These are phyloP conservation scores for Leccinum barrowsii DNA, from an alignment of 768 basidiomycete species.

Conservation along the genomic window DNA sequence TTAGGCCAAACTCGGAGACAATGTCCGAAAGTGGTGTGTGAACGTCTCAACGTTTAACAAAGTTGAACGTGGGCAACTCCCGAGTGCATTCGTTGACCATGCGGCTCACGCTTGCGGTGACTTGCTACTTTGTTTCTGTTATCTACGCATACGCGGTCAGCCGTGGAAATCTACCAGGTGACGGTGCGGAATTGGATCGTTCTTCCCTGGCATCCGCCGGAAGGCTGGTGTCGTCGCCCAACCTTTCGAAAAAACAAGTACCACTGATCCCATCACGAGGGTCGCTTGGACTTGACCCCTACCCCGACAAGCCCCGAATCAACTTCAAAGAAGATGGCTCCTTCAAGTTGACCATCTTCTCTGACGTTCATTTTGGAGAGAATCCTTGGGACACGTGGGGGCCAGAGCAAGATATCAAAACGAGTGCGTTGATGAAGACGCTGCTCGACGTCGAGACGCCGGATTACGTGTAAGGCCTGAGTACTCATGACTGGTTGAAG, in stretches of 20 bases:
- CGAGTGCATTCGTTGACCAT: not conserved
- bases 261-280: not conserved
- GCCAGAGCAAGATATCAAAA: conserved; percentile 63
- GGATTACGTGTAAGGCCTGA: conserved; percentile 57
- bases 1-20: no score
- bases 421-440: conserved; percentile 51
- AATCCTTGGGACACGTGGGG: conserved; percentile 71
- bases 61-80: no score
- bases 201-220: not conserved
- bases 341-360: conserved; percentile 72
- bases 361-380: conserved; percentile 75
- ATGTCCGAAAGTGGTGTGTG: not conserved
- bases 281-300: conserved; percentile 33
- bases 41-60: not conserved
- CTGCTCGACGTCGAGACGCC: conserved; percentile 58
- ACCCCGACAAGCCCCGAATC: conserved; percentile 46
- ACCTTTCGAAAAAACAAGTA: not conserved
- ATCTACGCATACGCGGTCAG: conserved; percentile 15
- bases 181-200: not conserved
- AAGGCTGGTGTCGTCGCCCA: not conserved
- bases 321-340: conserved; percentile 55
- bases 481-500: not conserved
- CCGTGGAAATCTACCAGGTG: not conserved
- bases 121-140: conserved; percentile 1
- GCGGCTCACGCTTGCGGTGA: not conserved